phyloP scores from a whole-genome alignment of 805 yeast species.

The Nakazawaea ambrosiae region DNA sequence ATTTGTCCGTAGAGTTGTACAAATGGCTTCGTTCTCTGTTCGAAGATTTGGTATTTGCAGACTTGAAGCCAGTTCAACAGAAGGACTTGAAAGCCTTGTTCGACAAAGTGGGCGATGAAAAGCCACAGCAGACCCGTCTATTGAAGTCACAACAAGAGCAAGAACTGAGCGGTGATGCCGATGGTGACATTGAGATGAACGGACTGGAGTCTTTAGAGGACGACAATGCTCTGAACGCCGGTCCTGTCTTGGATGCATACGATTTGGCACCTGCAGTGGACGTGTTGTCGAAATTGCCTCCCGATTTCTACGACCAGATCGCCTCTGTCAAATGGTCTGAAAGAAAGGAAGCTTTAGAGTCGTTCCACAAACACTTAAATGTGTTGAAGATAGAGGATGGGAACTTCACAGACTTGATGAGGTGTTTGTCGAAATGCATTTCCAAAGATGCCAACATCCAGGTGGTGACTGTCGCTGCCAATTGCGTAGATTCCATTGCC shows the following conservation, averaged over 20 bases:
- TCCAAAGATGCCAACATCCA: constrained; percentile 80
- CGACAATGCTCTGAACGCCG: constrained; percentile 19
- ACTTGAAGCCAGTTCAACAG: constrained; percentile 87
- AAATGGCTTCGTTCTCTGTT: constrained; percentile 67
- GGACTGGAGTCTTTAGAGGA: constrained; percentile 20
- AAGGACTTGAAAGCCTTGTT: constrained; percentile 72
- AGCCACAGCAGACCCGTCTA: constrained; percentile 47
- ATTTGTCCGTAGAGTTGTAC: constrained; percentile 60
- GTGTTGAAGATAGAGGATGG: constrained; percentile 47
- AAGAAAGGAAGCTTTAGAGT: constrained; percentile 78
- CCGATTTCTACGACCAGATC: constrained; percentile 47
- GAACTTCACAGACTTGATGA: constrained; percentile 62
- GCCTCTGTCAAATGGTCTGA: constrained; percentile 82
- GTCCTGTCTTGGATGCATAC: constrained; percentile 47
- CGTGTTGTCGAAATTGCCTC: constrained; percentile 59
- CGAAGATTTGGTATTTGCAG: constrained; percentile 52
- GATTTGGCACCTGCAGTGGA: constrained; percentile 67
- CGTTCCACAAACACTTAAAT: constrained; percentile 41
- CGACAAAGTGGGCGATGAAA: constrained; percentile 33
- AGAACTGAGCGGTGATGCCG: constrained; percentile 14
- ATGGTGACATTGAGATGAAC: constrained; percentile 34
- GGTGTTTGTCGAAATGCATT: constrained; percentile 60
- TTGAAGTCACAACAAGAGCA: constrained; percentile 43
- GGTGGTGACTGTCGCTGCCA: constrained; percentile 76
- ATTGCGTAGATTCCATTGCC: constrained; percentile 53